Evolutionary conservation across 169 alveolate species (phyloP).

Genomic region (Babesia sp.): DNA sequence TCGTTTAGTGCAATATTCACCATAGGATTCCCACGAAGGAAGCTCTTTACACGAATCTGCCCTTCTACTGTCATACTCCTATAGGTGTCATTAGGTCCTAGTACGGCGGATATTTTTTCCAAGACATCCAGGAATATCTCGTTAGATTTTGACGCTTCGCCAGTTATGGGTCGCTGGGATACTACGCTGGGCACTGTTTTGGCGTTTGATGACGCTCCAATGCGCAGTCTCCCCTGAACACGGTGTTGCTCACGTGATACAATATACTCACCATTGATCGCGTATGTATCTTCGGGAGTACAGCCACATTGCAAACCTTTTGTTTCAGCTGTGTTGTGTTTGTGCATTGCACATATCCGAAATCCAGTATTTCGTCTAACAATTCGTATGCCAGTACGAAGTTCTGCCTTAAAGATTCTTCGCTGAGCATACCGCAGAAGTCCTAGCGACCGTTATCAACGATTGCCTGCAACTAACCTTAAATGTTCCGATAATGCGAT

Average conservation of each 20-base stretch:
- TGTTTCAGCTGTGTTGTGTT: conserved; percentile 90
- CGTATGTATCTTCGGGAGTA: not conserved
- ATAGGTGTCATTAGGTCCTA: conserved; percentile 87
- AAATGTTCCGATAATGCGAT: conserved; percentile 83
- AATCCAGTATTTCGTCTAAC: conserved; percentile 94
- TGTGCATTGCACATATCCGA: conserved; percentile 94
- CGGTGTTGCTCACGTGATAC: not conserved
- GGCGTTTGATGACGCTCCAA: conserved; percentile 29
- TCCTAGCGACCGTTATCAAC: conserved; percentile 75
- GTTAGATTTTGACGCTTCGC: conserved; percentile 29
- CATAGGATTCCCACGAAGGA: conserved; percentile 86
- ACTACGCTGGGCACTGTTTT: conserved; percentile 81
- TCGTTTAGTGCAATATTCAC: conserved; percentile 87
- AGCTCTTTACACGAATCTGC: conserved; percentile 88
- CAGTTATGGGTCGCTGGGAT: conserved; percentile 77
- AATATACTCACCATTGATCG: conserved; percentile 11
- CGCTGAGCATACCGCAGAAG: conserved; percentile 96
- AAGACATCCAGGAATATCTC: conserved; percentile 74
- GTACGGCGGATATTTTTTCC: conserved; percentile 77
- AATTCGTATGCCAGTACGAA: conserved; percentile 95
- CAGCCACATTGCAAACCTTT: conserved; percentile 67
- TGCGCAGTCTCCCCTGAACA: not conserved
- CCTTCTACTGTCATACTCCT: conserved; percentile 91
- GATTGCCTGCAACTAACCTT: conserved; percentile 52
- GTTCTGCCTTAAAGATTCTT: conserved; percentile 94